phyloP scores from a whole-genome alignment of 2,329 filamentous ascomycete species.

The Mycosphaerella sp. region DNA sequence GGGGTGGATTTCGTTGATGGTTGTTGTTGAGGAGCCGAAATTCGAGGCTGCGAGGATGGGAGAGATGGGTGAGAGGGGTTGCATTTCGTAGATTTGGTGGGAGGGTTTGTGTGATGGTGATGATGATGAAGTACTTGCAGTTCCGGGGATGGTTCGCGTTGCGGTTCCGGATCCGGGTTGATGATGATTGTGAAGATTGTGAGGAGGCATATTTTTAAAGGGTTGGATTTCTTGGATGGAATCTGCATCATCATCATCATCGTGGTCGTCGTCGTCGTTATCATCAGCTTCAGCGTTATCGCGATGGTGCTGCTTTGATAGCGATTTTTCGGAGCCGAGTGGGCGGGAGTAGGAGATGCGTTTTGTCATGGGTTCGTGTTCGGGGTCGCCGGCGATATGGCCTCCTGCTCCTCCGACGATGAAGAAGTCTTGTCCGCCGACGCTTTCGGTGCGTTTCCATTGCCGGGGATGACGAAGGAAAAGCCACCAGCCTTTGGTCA shows the following conservation, averaged over 20 bases:
- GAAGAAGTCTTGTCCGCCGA: constrained; percentile 15
- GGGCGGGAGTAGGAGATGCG: constrained; percentile 3
- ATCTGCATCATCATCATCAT: not conserved
- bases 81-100: not conserved
- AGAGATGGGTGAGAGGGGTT: not conserved
- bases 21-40: not conserved
- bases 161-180: not conserved
- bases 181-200: not conserved
- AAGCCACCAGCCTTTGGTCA: constrained; percentile 70
- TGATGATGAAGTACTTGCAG: too few relatives aligned
- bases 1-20: not conserved
- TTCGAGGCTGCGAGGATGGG: not conserved
- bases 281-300: too few relatives aligned
- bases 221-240: not conserved
- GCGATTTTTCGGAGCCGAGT: not conserved
- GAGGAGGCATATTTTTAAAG: not conserved
- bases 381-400: too few relatives aligned
- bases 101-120: too few relatives aligned
- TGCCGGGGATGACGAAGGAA: constrained; percentile 35
- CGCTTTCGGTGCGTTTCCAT: constrained; percentile 5
- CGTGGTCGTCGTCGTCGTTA: not conserved
- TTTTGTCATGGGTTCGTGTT: constrained; percentile 2
- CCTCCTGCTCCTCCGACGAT: constrained; percentile 1
- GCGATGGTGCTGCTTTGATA: too few relatives aligned
- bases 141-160: too few relatives aligned